A percentile compares a stretch with the other conserved stretches of the same genome.
Evolutionary conservation across 2,329 filamentous ascomycete genomes (phyloP).

Genomic region (Sclerotinia nivalis): DNA sequence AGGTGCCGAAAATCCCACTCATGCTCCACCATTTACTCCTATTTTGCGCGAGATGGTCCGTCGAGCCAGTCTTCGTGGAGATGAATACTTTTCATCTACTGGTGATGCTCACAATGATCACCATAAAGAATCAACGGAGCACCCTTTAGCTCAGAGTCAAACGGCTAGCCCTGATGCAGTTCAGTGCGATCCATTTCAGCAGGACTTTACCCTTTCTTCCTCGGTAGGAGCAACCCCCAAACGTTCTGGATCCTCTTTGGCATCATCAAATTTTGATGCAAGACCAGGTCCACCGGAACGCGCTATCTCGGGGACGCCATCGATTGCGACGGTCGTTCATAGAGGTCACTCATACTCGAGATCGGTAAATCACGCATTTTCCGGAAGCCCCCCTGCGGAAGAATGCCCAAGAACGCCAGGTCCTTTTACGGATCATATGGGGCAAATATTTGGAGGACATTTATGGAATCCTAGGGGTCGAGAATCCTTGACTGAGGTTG

Average conservation of each 20-base stretch:
- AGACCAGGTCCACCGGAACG: conserved; percentile 44
- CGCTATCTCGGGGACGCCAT: conserved; percentile 38
- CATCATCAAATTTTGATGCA: conserved; percentile 43
- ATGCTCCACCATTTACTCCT: conserved; percentile 45
- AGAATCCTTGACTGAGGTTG: conserved; percentile 42
- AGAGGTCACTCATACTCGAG: conserved; percentile 40
- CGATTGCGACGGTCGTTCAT: conserved; percentile 40
- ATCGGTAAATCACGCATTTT: conserved; percentile 40
- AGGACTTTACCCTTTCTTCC: conserved; percentile 13
- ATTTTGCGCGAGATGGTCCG: conserved; percentile 44
- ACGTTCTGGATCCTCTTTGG: conserved; percentile 32
- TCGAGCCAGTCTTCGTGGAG: conserved; percentile 58
- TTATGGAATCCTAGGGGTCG: conserved; percentile 33
- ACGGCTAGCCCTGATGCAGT: conserved; percentile 10
- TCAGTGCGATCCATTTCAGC: conserved; percentile 8
- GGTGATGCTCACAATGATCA: conserved; percentile 41
- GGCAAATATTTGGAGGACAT: conserved; percentile 34
- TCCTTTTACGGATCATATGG: conserved; percentile 38
- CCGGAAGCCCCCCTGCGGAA: conserved; percentile 16
- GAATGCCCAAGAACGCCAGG: conserved; percentile 30
- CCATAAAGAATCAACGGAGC: conserved; percentile 54
- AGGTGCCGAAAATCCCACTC: conserved; percentile 55
- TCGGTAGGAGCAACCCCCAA: conserved; percentile 13
- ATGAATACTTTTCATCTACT: conserved; percentile 56
- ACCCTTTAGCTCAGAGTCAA: conserved; percentile 61